phyloP scores from a whole-genome alignment of 202 grass and related monocot genomes.

The Setaria viridis region DNA sequence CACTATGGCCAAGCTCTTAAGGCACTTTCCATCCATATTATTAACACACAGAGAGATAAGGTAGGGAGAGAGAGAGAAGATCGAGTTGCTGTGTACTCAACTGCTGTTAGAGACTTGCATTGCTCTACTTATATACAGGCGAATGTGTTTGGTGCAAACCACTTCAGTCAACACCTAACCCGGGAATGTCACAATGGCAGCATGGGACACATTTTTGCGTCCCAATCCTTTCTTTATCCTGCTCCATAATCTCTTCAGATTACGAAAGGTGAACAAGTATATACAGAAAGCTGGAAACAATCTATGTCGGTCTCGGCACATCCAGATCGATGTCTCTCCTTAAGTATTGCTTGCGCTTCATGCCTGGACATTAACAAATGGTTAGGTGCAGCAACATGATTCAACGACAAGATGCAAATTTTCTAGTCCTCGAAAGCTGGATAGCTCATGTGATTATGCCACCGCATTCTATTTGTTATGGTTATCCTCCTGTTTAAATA shows the following conservation, averaged over 20 bases:
- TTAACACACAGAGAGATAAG: neutral
- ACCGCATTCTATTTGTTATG: neutral
- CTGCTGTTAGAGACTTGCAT: neutral
- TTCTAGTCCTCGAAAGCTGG: neutral
- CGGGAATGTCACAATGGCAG: neutral
- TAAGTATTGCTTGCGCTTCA: neutral
- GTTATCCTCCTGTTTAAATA: neutral
- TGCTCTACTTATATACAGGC: neutral
- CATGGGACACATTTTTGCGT: neutral
- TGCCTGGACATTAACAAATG: neutral
- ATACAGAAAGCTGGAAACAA: no score
- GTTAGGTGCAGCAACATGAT: neutral
- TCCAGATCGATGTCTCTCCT: no score
- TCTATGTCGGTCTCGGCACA: neutral
- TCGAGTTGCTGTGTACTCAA: no score
- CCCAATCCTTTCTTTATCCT: neutral
- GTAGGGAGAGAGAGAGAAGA: neutral
- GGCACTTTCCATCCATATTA: neutral
- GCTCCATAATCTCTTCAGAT: no score
- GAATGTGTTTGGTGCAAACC: neutral
- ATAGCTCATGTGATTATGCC: neutral
- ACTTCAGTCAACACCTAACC: neutral
- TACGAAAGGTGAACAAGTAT: no score
- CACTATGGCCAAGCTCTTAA: neutral
- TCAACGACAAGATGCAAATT: neutral